These are phyloP conservation scores for Cordyceps cicadae DNA, from an alignment of 2,329 filamentous ascomycete genomes.

Conservation along the genomic window DNA sequence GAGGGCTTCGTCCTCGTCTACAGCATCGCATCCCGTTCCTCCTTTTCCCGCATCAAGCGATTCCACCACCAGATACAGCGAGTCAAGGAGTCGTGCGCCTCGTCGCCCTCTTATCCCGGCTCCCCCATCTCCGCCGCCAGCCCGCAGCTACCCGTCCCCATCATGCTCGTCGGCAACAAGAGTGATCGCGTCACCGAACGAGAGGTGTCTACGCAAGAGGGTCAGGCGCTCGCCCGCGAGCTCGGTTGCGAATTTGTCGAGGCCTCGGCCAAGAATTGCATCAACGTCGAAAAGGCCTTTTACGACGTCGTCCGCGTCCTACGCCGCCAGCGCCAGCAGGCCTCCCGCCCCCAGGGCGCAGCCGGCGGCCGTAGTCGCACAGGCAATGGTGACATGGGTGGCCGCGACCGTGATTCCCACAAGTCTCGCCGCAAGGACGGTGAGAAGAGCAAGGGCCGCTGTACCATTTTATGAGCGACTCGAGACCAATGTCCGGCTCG, in stretches of 20 bases:
- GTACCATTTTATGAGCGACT: slow-evolving; percentile 31
- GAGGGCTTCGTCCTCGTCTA: slow-evolving; percentile 97
- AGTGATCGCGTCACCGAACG: slow-evolving; percentile 93
- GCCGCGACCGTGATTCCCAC: slow-evolving; percentile 23
- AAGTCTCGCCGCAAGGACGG: slow-evolving; percentile 27
- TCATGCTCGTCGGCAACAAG: slow-evolving; percentile 99
- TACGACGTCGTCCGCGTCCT: slow-evolving; percentile 94
- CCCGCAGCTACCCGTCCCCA: slow-evolving; percentile 66
- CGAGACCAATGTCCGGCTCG: not conserved
- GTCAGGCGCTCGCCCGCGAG: slow-evolving; percentile 81
- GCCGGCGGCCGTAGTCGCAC: slow-evolving; percentile 30
- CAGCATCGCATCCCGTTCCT: slow-evolving; percentile 94
- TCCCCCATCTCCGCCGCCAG: slow-evolving; percentile 57
- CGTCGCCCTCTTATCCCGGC: slow-evolving; percentile 68
- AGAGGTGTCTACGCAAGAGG: slow-evolving; percentile 94
- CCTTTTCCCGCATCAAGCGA: slow-evolving; percentile 86
- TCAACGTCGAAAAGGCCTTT: slow-evolving; percentile 97
- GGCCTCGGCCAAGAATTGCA: slow-evolving; percentile 93
- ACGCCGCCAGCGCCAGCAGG: slow-evolving; percentile 66
- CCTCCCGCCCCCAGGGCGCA: slow-evolving; percentile 30
- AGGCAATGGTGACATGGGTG: slow-evolving; percentile 27
- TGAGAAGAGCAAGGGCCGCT: slow-evolving; percentile 30
- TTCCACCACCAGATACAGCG: slow-evolving; percentile 96
- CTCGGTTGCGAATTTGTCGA: slow-evolving; percentile 95
- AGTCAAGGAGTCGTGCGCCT: slow-evolving; percentile 83